Evolutionary conservation across 1,284 basidiomycete species (phyloP), one percentile per base, ranked within the genome.

Genomic region (Clitocybe nebularis): DNA sequence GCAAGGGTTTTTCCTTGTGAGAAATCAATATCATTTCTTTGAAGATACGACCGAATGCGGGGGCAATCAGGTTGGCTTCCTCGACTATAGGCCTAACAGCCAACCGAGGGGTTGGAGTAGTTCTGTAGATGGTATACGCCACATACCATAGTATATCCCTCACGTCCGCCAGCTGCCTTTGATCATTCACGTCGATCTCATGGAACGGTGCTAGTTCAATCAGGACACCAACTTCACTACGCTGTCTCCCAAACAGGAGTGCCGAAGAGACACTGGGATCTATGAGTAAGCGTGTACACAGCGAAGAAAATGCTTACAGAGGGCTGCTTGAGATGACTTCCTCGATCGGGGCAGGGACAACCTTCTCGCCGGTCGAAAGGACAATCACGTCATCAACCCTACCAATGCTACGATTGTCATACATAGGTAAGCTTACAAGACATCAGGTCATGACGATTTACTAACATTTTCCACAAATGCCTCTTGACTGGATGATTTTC

Each of bases 21-120:
- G 60, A 50, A 24, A 69, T 43, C 1, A 69, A 39, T 16, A 70
- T 64, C 64, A 69, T 66, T 39, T 68, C 69, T 41, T 69, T 68
- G 52, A 64, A 69, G 16, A 74, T 63, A 22, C 66, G 53, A 40
- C 65, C 66, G 48, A 66, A 69, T 0, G 59, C 55, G 1, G 68
- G 69, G 1, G 60, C 61, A 24, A 46, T 49, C 33, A 51, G 51
- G 45, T 72, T 72, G 1, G 68, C 70, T 40, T 67, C 63, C 29
- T 69, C 64, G n/a, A 74, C 55, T 2, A 53, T 50, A 0, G 59
- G 52, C 61, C 62, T 66, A 41, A 20, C 41, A 19, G 29, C 24
- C 7, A 26, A 20, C 3, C 13, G n/a, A 22, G 17, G 21, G 16
- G 10, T 20, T 14, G 6, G 5, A 1, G 10, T 16, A 9, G 22